phyloP scores from a whole-genome alignment of 257 asterid genomes.

The Nemophila menziesii region DNA sequence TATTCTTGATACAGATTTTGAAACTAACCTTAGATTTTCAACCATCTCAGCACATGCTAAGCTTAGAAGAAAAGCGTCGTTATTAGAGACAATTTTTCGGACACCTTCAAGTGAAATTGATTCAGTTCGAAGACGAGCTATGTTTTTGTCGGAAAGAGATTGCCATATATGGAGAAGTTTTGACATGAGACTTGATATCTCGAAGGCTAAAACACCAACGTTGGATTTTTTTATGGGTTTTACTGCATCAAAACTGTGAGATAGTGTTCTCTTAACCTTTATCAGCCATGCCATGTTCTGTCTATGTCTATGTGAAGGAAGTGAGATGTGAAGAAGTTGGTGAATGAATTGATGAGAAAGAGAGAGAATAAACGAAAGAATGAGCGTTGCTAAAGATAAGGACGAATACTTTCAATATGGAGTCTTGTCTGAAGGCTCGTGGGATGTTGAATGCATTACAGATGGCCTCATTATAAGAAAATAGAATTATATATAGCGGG shows the following conservation, averaged over 20 bases:
- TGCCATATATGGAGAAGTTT: constrained; percentile 90
- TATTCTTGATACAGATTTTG: constrained; percentile 49
- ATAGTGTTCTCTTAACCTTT: constrained; percentile 49
- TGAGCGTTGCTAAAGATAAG: neutral
- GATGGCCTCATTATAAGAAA: neutral
- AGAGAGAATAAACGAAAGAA: neutral
- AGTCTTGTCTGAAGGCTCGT: neutral
- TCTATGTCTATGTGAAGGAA: neutral
- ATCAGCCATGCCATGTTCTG: constrained; percentile 54
- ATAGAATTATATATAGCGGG: too few species aligned
- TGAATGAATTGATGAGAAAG: too few species aligned
- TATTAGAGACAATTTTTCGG: constrained; percentile 74
- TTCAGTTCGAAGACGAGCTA: constrained; percentile 46
- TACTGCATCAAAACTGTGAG: constrained; percentile 35
- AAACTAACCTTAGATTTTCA: constrained; percentile 41
- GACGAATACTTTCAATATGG: neutral
- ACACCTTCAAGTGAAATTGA: constrained; percentile 70
- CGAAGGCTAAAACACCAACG: constrained; percentile 76
- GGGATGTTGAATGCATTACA: neutral
- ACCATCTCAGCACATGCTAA: constrained; percentile 76
- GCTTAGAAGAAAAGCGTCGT: constrained; percentile 60
- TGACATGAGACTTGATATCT: constrained; percentile 64
- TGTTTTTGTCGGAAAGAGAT: constrained; percentile 51
- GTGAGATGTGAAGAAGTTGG: too few species aligned
- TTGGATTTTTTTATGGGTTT: constrained; percentile 34